Evolutionary conservation across 2,329 filamentous ascomycete species (phyloP), one percentile per base, ranked within the genome.

Genomic region (Cordyceps militaris): DNA sequence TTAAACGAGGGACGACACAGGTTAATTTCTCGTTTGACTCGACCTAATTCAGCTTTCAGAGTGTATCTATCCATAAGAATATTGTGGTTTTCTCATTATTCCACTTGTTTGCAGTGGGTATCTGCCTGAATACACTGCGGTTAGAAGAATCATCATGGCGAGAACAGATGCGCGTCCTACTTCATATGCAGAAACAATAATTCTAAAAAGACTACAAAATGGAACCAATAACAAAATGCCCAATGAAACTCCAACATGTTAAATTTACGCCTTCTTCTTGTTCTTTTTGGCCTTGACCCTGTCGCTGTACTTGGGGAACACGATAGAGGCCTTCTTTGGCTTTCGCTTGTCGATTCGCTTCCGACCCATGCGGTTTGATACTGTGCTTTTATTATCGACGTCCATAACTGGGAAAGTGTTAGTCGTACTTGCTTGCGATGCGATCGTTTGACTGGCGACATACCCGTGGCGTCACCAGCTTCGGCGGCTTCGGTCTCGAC

Each of bases 251-350:
- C 55, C 47, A 36, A 23, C 16, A 7, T n/a, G 21, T 28, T 24
- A 3, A n/a, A 28, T 30, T 46, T 38, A 57, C 16, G 58, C 52
- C 42, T 53, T 57, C 36, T 53, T 53, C 51, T 58, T 56, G 66
- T 72, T 75, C 70, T 76, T 79, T 66, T 74, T 77, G 62, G 71
- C 71, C 56, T 71, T 74, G 62, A 75, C 69, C 61, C 76, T 76
- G 59, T 82, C 78, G 61, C 78, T 78, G 66, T 80, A 84, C 65
- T 78, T 83, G 55, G 76, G 76, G 61, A 86, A 87, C 23, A 84
- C 81, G 60, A 86, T 85, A 60, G 76, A 76, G 42, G 77, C 74
- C 63, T 78, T 81, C 69, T 79, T 82, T 62, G 72, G 74, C 64
- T 73, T 78, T 67, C 78, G 76, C 76, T 85, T 86, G 69, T 79